These are phyloP conservation scores for Talaromyces ruber DNA, from an alignment of 495 filamentous ascomycete genomes.

Conservation along the genomic window DNA sequence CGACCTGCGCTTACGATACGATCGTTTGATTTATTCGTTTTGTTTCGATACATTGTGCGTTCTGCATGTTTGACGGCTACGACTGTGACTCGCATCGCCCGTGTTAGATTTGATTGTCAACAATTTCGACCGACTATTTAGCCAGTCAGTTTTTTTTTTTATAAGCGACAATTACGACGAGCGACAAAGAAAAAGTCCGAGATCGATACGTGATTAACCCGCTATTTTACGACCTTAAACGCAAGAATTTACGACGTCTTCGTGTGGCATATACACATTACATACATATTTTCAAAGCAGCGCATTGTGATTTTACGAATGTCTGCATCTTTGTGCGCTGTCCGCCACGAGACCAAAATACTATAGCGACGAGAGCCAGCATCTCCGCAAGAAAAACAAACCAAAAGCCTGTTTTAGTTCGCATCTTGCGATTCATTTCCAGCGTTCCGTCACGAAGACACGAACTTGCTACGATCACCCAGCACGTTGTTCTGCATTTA, in stretches of 20 bases:
- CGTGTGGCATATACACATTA: not conserved
- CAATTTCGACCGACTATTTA: not conserved
- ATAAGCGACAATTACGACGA: not conserved
- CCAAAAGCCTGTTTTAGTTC: constrained; percentile 10
- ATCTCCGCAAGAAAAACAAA: constrained; percentile 2
- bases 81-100: not conserved
- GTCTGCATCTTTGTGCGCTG: constrained; percentile 12
- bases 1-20: constrained; percentile 7
- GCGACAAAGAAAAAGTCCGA: not conserved
- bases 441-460: constrained; percentile 22
- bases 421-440: constrained; percentile 15
- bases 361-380: constrained; percentile 10
- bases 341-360: constrained; percentile 12
- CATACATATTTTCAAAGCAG: constrained; percentile 2
- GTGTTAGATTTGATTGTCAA: not conserved
- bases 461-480: constrained; percentile 28
- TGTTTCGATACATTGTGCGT: not conserved
- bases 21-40: constrained; percentile 2
- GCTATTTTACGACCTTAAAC: not conserved
- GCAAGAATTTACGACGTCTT: not conserved
- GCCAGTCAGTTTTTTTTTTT: not conserved
- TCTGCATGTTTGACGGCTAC: not conserved
- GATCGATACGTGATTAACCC: not conserved
- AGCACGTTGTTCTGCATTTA: constrained; percentile 13
- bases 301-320: constrained; percentile 8